phyloP scores from a whole-genome alignment of 2,329 filamentous ascomycete genomes.

The Sclerotinia borealis region DNA sequence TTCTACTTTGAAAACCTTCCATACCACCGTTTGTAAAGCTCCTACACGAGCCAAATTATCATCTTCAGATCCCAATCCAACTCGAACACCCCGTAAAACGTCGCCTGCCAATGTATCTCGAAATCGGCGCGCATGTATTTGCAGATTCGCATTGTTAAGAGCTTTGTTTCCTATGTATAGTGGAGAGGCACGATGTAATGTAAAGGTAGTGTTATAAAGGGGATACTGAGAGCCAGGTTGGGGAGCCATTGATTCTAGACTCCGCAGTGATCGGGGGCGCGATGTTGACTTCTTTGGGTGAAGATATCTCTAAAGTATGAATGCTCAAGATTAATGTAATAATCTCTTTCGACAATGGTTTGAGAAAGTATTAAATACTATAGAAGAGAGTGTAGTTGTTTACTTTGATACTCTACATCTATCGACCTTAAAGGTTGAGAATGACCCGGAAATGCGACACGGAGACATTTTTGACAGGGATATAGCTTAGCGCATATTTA shows the following conservation, averaged over 20 bases:
- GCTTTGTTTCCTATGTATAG: slow-evolving; percentile 36
- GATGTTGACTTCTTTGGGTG: background rate
- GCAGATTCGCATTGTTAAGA: slow-evolving; percentile 32
- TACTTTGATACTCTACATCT: background rate
- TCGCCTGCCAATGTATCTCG: slow-evolving; percentile 41
- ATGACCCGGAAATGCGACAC: background rate
- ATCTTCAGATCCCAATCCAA: slow-evolving; percentile 35
- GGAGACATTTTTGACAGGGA: background rate
- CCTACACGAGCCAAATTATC: slow-evolving; percentile 34
- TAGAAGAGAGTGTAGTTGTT: background rate
- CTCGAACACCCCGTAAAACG: slow-evolving; percentile 40
- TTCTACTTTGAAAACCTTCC: slow-evolving; percentile 38
- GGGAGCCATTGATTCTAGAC: slow-evolving; percentile 5
- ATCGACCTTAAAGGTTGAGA: background rate
- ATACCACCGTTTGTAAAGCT: slow-evolving; percentile 37
- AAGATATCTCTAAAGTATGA: background rate
- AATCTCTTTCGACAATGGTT: background rate
- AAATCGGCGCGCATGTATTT: slow-evolving; percentile 36
- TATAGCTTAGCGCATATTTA: background rate
- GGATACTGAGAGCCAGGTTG: slow-evolving; percentile 31
- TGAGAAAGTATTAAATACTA: background rate
- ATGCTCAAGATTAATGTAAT: background rate
- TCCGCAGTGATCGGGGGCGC: background rate
- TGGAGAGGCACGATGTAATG: slow-evolving; percentile 40
- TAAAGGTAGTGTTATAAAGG: slow-evolving; percentile 41